phyloP scores from a whole-genome alignment of 768 basidiomycete species.

The Phylloporus scabripes region DNA sequence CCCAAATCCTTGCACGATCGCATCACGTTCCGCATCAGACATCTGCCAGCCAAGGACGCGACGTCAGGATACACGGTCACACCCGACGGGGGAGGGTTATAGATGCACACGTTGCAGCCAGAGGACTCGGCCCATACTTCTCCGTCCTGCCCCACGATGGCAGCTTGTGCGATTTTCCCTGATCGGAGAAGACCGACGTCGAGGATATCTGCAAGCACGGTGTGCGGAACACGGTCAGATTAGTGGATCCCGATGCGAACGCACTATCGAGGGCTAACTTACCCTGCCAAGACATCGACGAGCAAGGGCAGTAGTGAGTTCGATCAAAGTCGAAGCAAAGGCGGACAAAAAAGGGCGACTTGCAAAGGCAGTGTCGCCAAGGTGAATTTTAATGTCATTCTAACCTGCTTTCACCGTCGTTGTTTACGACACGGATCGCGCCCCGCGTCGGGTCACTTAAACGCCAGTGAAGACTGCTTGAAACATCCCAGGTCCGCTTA shows the following conservation, averaged over 20 bases:
- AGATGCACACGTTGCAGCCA: slow-evolving; percentile 21
- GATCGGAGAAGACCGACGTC: slow-evolving; percentile 73
- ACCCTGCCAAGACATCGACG: slow-evolving; percentile 27
- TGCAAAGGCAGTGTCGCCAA: background rate
- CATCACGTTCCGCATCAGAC: slow-evolving; percentile 16
- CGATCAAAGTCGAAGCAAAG: background rate
- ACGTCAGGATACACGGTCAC: background rate
- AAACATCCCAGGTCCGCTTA: no score
- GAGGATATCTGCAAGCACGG: slow-evolving; percentile 57
- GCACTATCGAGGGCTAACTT: slow-evolving; percentile 4
- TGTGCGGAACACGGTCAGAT: background rate
- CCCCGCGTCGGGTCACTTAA: no score
- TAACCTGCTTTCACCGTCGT: background rate
- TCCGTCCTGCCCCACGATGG: slow-evolving; percentile 35
- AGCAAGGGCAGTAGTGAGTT: background rate
- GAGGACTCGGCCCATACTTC: slow-evolving; percentile 30
- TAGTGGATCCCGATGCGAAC: no score
- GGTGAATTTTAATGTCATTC: background rate
- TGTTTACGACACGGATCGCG: no score
- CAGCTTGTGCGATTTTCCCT: slow-evolving; percentile 69
- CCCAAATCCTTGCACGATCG: slow-evolving; percentile 18
- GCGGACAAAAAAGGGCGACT: background rate
- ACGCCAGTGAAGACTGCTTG: no score
- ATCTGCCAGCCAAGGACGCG: slow-evolving; percentile 11
- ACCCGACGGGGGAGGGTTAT: background rate